Conservation (phyloP, 306 rosid genomes). For the Vigna radiata region DNA sequence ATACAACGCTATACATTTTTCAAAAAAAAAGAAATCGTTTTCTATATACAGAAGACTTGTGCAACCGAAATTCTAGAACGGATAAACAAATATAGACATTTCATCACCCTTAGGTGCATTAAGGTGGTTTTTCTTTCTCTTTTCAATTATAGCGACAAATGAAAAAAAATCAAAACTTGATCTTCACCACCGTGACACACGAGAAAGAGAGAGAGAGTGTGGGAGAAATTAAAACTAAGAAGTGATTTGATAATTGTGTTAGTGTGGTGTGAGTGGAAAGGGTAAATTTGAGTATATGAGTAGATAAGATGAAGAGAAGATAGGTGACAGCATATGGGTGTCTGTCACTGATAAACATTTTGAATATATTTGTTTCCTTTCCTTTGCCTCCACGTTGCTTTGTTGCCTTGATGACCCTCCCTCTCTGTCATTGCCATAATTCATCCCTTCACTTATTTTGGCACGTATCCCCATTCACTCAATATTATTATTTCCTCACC, state of each 20-base stretch:
- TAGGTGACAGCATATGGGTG: conserved; percentile 53
- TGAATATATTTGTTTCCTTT: conserved; percentile 46
- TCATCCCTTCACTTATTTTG: conserved; percentile 51
- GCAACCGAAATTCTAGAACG: background rate
- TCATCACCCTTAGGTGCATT: conserved; percentile 27
- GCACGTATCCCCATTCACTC: conserved; percentile 56
- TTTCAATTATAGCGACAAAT: background rate
- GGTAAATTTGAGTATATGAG: conserved; percentile 36
- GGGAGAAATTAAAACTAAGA: conserved; percentile 18
- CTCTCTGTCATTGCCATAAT: conserved; percentile 36
- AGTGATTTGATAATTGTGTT: background rate
- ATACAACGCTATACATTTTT: conserved; percentile 37
- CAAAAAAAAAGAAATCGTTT: background rate
- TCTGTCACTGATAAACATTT: conserved; percentile 41
- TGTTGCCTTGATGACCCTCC: conserved; percentile 49
- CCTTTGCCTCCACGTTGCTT: conserved; percentile 58
- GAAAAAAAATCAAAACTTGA: background rate
- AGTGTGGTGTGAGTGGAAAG: conserved; percentile 4
- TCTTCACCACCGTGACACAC: background rate
- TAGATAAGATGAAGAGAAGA: background rate
- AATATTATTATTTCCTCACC: conserved; percentile 50
- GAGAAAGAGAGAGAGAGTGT: background rate
- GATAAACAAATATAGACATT: conserved; percentile 27
- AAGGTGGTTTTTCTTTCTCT: background rate
- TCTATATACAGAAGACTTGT: conserved; percentile 21